Conservation (phyloP, 75 land plant genomes). For the Picea sitchensis region DNA sequence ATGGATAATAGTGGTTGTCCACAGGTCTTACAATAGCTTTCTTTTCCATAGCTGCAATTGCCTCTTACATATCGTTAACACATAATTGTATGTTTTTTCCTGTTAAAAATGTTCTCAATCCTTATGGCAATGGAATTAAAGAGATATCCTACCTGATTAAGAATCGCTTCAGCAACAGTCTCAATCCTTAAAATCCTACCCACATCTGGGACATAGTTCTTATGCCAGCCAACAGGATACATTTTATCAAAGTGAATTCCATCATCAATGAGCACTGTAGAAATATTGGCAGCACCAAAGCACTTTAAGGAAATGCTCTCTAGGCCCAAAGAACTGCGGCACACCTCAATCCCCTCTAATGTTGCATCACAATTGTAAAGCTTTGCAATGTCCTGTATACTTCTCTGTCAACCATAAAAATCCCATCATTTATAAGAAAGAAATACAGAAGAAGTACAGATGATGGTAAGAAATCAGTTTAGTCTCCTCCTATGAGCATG, state of each 20-base stretch:
- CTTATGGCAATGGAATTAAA: not conserved
- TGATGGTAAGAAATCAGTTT: not conserved
- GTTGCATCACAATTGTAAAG: slow-evolving; percentile 67
- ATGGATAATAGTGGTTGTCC: not conserved
- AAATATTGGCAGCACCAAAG: slow-evolving; percentile 71
- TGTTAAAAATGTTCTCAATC: not conserved
- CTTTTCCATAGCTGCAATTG: not conserved
- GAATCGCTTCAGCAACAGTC: slow-evolving; percentile 71
- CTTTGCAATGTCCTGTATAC: slow-evolving; percentile 68
- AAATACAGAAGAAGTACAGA: not conserved
- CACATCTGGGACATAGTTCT: slow-evolving; percentile 47
- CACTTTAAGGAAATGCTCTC: slow-evolving; percentile 50
- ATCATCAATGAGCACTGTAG: slow-evolving; percentile 81
- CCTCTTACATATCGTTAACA: not conserved
- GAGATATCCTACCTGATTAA: slow-evolving; percentile 54
- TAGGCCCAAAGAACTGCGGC: slow-evolving; percentile 47
- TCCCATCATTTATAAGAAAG: not conserved
- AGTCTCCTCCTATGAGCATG: not conserved
- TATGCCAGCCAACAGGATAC: slow-evolving; percentile 79
- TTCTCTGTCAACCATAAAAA: slow-evolving; percentile 61
- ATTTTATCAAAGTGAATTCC: slow-evolving; percentile 77
- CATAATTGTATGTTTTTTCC: not conserved
- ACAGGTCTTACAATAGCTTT: not conserved
- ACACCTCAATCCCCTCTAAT: slow-evolving; percentile 46
- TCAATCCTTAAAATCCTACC: slow-evolving; percentile 85